Evolutionary conservation across 176 grass and related monocot species (phyloP).

Genomic region (Chloris gayana): DNA sequence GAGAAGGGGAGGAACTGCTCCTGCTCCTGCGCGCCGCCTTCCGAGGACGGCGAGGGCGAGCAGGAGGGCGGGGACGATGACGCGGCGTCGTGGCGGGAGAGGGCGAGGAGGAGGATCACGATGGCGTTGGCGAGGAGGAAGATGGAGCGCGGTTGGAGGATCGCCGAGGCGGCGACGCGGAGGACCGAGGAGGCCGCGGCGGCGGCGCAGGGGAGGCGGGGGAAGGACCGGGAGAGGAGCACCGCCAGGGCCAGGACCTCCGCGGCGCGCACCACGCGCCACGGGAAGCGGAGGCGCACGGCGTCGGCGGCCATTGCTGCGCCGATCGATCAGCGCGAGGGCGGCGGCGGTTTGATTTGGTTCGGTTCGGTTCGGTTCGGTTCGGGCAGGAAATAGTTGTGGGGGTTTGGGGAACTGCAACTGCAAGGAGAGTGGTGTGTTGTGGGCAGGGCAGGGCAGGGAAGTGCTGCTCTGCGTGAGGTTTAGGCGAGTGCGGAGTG

Average conservation of each 20-base stretch:
- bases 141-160: conserved; percentile 34
- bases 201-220: conserved; percentile 37
- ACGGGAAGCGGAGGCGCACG: conserved; percentile 33
- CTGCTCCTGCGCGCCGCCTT: neutral
- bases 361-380: conserved; percentile 38
- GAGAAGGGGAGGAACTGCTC: conserved; percentile 20
- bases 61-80: neutral
- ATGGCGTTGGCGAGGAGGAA: conserved; percentile 57
- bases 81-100: conserved; percentile 41
- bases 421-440: neutral
- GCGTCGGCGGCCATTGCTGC: neutral
- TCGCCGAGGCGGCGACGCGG: conserved; percentile 33
- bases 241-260: conserved; percentile 44
- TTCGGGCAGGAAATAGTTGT: neutral
- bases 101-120: conserved; percentile 56
- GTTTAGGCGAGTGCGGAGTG: conserved; percentile 29
- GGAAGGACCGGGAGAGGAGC: conserved; percentile 42
- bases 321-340: conserved; percentile 7
- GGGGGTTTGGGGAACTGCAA: conserved; percentile 13
- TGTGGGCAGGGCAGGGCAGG: neutral
- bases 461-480: conserved; percentile 4
- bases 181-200: conserved; percentile 24
- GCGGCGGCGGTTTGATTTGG: neutral
- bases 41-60: neutral
- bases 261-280: conserved; percentile 47